A percentile compares a stretch with the other conserved stretches of the same genome.
These are phyloP conservation scores for Skeletonema costatum DNA, from an alignment of 108 stramenopile species.

Conservation along the genomic window DNA sequence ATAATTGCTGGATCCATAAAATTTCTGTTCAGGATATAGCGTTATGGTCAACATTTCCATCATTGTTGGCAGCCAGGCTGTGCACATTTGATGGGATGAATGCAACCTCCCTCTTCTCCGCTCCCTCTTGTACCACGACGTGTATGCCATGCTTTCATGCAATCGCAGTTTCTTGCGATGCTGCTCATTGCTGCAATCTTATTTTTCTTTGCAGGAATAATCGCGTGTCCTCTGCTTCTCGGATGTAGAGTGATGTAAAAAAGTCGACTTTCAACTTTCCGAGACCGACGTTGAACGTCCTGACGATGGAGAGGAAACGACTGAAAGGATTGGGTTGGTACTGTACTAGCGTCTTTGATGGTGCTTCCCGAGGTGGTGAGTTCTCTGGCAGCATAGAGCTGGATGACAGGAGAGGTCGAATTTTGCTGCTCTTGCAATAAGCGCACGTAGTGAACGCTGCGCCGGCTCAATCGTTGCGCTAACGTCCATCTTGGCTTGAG, in stretches of 20 bases:
- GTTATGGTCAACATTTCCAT: background rate
- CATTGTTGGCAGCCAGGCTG: background rate
- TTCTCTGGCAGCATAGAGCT: background rate
- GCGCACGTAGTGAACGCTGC: background rate
- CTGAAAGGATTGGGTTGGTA: background rate
- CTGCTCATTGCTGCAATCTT: slow-evolving; percentile 1
- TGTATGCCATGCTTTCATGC: slow-evolving; percentile 1
- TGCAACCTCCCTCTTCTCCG: background rate
- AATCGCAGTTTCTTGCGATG: background rate
- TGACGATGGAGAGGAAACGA: slow-evolving; percentile 4
- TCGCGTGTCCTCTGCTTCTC: slow-evolving; percentile 17
- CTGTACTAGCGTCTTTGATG: background rate
- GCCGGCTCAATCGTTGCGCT: background rate
- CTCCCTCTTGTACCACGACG: background rate
- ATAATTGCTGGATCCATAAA: slow-evolving; percentile 2
- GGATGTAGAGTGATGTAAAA: slow-evolving; percentile 16
- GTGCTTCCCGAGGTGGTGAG: background rate
- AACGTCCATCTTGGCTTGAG: too few species aligned
- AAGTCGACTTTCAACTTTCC: slow-evolving; percentile 18
- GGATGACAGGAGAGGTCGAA: background rate
- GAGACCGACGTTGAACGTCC: slow-evolving; percentile 15
- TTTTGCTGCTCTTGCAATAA: background rate
- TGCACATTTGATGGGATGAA: slow-evolving; percentile 1
- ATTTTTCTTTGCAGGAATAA: slow-evolving; percentile 12
- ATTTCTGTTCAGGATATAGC: background rate